phyloP scores from a whole-genome alignment of 2,329 filamentous ascomycete species.

The Colletotrichum coccodes region DNA sequence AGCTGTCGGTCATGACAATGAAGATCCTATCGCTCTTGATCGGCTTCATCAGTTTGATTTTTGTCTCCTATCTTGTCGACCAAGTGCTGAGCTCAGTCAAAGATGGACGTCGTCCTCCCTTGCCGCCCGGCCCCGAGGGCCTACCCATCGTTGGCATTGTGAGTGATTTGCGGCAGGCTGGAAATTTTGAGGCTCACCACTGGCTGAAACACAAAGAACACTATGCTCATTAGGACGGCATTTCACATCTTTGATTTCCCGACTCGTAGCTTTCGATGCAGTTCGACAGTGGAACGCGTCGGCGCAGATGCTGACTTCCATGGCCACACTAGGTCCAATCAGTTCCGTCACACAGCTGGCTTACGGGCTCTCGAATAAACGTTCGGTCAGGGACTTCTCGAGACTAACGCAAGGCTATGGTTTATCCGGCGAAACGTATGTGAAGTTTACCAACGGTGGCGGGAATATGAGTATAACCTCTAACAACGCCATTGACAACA shows the following conservation, averaged over 20 bases:
- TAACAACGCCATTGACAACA: not conserved
- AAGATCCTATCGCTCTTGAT: not conserved
- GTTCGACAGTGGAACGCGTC: no score
- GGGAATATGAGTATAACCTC: not conserved
- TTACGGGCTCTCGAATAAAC: constrained; percentile 49
- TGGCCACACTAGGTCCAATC: constrained; percentile 34
- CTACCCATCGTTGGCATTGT: constrained; percentile 58
- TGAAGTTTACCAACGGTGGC: accelerated
- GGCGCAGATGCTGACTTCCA: not conserved
- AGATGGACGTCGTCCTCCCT: not conserved
- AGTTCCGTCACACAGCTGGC: constrained; percentile 47
- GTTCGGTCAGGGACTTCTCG: constrained; percentile 43
- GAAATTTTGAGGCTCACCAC: constrained; percentile 43
- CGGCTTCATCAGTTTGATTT: not conserved
- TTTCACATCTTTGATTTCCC: no score
- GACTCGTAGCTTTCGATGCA: not conserved
- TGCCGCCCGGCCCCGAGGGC: constrained; percentile 42
- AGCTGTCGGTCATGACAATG: not conserved
- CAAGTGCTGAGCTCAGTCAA: not conserved
- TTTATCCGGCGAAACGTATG: constrained; percentile 50
- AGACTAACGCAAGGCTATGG: constrained; percentile 43
- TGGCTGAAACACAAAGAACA: constrained; percentile 48
- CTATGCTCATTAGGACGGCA: constrained; percentile 35
- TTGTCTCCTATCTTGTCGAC: not conserved
- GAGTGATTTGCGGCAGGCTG: constrained; percentile 51